Base-by-base conservation (phyloP, 306 rosid species). In the Glycyrrhiza uralensis region DNA sequence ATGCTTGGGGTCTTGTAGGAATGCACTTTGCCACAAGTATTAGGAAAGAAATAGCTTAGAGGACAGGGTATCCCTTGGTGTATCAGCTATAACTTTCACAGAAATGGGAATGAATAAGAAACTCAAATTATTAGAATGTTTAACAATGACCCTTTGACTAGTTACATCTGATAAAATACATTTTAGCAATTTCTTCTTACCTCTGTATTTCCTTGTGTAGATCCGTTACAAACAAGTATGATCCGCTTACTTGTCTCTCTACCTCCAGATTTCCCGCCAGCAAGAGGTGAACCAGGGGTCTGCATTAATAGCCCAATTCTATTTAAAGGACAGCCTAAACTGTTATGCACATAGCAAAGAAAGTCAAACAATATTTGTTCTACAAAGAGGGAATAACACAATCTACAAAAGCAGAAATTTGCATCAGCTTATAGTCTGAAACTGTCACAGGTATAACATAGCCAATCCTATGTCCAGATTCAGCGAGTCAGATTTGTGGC, bases 201-300 rank as follows among this genome's bases (percentile, higher is more conserved):
- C 91, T 89, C 85, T 47, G 79, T 58, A 58, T 82, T 85, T 17
- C 77, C 79, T 66, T 77, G 87, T 5, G 90, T 84, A 64, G 87
- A 77, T 81, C 99, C 99, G 39, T 82, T 85, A 80, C 97, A 87
- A 69, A 85, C 93, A 45, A 91, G 97, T 83, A 88, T 46, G 24
- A 94, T 83, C 77, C 78, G 86, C 65, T 70, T 89, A 36, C 79
- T 73, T 14, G 93, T 9, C 64, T 84, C 86, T 74, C 97, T 86
- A 72, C 97, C 99, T 65, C 84, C 93, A 42, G 92, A 86, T 75
- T 89, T 86, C 72, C 95, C 88, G 39, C 83, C 59, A 62, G 83
- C 93, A 73, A 94, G 71, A 24, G 99, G 99, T 44, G 99, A 91
- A 76, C 89, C 89, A n/a, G 97, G 97, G 44, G 96, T 94, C 97